phyloP scores from a whole-genome alignment of 768 basidiomycete species.

The Suillus variegatus region DNA sequence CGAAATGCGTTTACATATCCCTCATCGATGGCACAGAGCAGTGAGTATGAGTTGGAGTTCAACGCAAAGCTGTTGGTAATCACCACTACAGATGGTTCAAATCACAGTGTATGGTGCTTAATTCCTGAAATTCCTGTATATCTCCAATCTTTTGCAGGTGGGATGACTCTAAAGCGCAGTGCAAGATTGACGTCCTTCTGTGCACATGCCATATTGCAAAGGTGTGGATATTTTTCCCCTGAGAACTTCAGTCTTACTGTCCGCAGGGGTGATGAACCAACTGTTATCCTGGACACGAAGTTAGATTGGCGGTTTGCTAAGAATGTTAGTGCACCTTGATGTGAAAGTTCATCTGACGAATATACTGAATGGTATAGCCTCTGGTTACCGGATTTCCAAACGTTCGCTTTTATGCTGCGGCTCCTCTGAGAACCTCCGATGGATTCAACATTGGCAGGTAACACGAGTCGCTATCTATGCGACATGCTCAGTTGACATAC shows the following conservation, averaged over 20 bases:
- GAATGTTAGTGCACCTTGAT: conserved; percentile 55
- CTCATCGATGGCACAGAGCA: conserved; percentile 84
- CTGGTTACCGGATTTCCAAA: conserved; percentile 64
- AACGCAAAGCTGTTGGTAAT: conserved; percentile 1
- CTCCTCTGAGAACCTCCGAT: conserved; percentile 85
- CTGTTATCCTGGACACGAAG: conserved; percentile 76
- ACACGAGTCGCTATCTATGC: conserved; percentile 24
- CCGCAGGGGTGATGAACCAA: conserved; percentile 81
- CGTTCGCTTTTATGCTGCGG: conserved; percentile 90
- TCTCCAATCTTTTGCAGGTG: conserved; percentile 36
- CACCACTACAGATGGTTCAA: conserved; percentile 74
- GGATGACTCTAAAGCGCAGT: conserved; percentile 44
- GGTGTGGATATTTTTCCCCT: conserved; percentile 39
- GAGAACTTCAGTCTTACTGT: conserved; percentile 1
- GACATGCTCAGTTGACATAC: conserved; percentile 3
- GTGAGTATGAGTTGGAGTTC: conserved; percentile 45
- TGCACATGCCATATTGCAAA: conserved; percentile 79
- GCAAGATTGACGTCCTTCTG: conserved; percentile 73
- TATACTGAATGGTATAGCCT: conserved; percentile 47
- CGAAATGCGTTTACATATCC: conserved; percentile 81
- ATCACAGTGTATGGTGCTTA: conserved; percentile 67
- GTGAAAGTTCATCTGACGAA: conserved; percentile 1
- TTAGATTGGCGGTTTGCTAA: conserved; percentile 87
- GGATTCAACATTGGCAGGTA: conserved; percentile 89
- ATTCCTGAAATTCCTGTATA: background rate